Base-by-base conservation (phyloP, 129 eudicot species). In the Pittosporum tobira region DNA sequence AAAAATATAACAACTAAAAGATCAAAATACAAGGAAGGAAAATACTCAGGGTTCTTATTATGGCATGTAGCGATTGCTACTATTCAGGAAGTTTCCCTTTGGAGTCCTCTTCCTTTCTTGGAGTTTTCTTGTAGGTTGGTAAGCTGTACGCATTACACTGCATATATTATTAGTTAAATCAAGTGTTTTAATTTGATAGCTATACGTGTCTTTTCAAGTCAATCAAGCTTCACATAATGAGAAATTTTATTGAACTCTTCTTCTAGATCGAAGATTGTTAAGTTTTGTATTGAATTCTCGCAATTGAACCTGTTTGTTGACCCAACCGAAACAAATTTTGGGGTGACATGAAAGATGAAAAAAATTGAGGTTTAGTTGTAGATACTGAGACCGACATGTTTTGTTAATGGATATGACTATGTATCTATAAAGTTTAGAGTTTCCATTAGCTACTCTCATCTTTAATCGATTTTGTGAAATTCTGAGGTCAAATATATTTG, bases 61-160 rank as follows among this genome's bases (percentile, higher is more conserved):
- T 50, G 50, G 31, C 57, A 51, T 37, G 21, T 48, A 53, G 59
- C 27, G 37, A 19, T 9, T 19, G 48, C 38, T 51, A 47, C 29
- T n/a, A n/a, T 48, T 10, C 18, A n/a, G 57, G 55, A 71, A 26
- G 65, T 68, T 77, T 66, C 65, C 80, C 61, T 46, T 54, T 4
- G 12, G 37, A 70, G 66, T 59, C 78, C 37, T 62, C 66, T 58
- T 73, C 67, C 70, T 75, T 76, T 65, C 74, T 74, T 79, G 71
- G 65, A 67, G 21, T 45, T 64, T 75, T 73, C 72, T 51, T 69
- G 69, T 77, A 72, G 57, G 77, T 53, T 54, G 67, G 57, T 48
- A 47, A 13, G 67, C 28, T 30, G 59, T 66, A 25, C 46, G 44
- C 63, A 40, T 63, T 56, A 65, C 7, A 45, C 53, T 52, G 45